Evolutionary conservation across 2,329 filamentous ascomycete genomes (phyloP).

Genomic region (Botrytis fragariae): DNA sequence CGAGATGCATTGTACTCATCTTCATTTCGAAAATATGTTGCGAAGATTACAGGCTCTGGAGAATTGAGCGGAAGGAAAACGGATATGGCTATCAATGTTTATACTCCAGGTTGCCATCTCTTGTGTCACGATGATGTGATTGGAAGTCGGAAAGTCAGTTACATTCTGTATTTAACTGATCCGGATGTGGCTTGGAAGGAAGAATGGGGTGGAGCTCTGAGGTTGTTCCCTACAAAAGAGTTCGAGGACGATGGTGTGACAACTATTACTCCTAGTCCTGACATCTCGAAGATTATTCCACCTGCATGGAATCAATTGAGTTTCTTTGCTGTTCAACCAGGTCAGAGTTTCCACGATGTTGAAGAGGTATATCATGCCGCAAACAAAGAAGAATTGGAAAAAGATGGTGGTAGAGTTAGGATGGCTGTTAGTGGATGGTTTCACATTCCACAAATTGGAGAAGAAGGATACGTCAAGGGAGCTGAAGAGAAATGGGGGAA

Average conservation of each 20-base stretch:
- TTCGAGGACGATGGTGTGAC: slow-evolving; percentile 66
- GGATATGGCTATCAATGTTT: slow-evolving; percentile 99
- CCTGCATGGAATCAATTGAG: slow-evolving; percentile 96
- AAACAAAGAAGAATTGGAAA: slow-evolving; percentile 57
- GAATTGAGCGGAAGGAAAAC: slow-evolving; percentile 90
- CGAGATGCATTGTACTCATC: slow-evolving; percentile 92
- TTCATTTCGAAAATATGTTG: slow-evolving; percentile 84
- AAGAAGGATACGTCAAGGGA: slow-evolving; percentile 86
- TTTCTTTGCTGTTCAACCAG: slow-evolving; percentile 97
- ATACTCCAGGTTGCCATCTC: slow-evolving; percentile 92
- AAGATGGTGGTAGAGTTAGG: slow-evolving; percentile 73
- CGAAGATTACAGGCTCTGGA: slow-evolving; percentile 80
- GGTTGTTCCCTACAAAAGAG: slow-evolving; percentile 73
- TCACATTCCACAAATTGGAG: slow-evolving; percentile 92
- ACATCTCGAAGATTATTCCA: slow-evolving; percentile 78
- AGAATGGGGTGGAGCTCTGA: slow-evolving; percentile 88
- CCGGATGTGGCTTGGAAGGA: slow-evolving; percentile 87
- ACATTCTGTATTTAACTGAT: slow-evolving; percentile 93
- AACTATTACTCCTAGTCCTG: slow-evolving; percentile 76
- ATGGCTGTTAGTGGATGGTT: slow-evolving; percentile 99
- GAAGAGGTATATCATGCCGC: slow-evolving; percentile 87
- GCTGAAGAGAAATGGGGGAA: slow-evolving; percentile 84
- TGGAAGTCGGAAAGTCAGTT: slow-evolving; percentile 91
- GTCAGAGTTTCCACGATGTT: slow-evolving; percentile 98
- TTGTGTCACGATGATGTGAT: slow-evolving; percentile 99